Evolutionary conservation across 1,284 basidiomycete species (phyloP), one percentile per base, ranked within the genome.

Genomic region (Irpex rosettiformis): DNA sequence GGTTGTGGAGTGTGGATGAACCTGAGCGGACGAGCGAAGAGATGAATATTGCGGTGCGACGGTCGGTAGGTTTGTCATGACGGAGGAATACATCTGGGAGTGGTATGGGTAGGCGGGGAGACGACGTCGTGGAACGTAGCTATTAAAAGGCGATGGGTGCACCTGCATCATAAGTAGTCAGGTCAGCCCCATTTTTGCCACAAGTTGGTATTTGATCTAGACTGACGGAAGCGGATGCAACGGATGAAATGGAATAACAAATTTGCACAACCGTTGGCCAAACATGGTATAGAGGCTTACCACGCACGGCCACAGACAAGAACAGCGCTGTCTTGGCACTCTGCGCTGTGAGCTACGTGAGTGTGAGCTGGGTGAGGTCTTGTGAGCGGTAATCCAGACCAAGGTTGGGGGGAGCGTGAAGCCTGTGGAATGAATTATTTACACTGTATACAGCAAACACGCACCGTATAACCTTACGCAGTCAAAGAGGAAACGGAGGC

Each of bases 21-120:
- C 18, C 60, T 58, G 60, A 10, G 60, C 60, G 11, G 57, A 58
- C 24, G 60, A 61, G 16, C 56, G 52, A 13, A 55, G 5, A 47
- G 45, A 56, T 11, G 52, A 58, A 21, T 57, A 58, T 25, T 45
- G 53, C 28, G 57, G 60, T 11, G 29, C 21, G 30, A 52, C 49
- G 4, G 33, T 8, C 4, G 42, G 22, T 45, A 21, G 58, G 49
- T 28, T 21, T 7, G 53, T 33, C 40, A 55, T 28, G 28, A 29
- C 5, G 16, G 57, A 30, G 27, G 33, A 28, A 53, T 61, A 61
- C 56, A 61, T 57, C 16, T 56, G 47, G 13, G 47, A 22, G 6
- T 53, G 29, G 52, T 33, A 27, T 4, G 40, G 24, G n/a, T 47
- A n/a, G 48, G 33, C 30, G 47, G 43, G 28, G 54, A 45, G 43